phyloP scores from a whole-genome alignment of 768 basidiomycete genomes.

The Glaciozyma antarctica region DNA sequence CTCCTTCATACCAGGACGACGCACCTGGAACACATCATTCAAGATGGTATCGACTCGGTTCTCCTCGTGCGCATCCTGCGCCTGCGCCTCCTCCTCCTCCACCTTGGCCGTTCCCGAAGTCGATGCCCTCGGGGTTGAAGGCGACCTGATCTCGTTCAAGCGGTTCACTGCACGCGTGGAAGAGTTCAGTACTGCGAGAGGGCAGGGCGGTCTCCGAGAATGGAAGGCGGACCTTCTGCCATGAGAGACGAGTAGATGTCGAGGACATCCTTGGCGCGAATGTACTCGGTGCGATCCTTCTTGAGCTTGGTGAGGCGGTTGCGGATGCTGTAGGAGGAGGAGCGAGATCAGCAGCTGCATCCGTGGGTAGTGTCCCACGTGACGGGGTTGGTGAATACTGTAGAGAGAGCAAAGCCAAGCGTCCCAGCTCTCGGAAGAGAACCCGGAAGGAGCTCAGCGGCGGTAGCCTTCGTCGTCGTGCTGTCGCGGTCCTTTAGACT shows the following conservation, averaged over 20 bases:
- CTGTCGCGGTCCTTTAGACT: too few relatives aligned
- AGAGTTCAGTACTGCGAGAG: neutral
- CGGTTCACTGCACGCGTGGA: conserved; percentile 53
- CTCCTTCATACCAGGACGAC: neutral
- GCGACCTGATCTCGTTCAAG: conserved; percentile 73
- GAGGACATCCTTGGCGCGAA: conserved; percentile 87
- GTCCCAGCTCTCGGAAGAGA: too few relatives aligned
- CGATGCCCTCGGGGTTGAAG: neutral
- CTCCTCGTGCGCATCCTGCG: conserved; percentile 13
- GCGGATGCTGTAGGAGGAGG: conserved; percentile 58
- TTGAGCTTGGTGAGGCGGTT: conserved; percentile 90
- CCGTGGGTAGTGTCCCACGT: neutral
- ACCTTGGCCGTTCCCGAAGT: conserved; percentile 32
- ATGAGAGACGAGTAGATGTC: conserved; percentile 84
- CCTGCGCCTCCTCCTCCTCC: conserved; percentile 48
- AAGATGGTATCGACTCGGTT: conserved; percentile 92
- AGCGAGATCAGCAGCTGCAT: conserved; percentile 3
- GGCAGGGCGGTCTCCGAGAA: conserved; percentile 1
- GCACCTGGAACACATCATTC: conserved; percentile 69
- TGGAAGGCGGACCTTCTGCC: conserved; percentile 62
- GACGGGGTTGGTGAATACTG: neutral
- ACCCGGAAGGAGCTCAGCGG: too few relatives aligned
- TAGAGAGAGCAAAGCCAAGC: neutral
- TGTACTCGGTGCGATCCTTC: conserved; percentile 84
- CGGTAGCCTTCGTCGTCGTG: too few relatives aligned